Evolutionary conservation across 2,329 filamentous ascomycete species (phyloP).

Genomic region (Coccinonectria pachysandricola): DNA sequence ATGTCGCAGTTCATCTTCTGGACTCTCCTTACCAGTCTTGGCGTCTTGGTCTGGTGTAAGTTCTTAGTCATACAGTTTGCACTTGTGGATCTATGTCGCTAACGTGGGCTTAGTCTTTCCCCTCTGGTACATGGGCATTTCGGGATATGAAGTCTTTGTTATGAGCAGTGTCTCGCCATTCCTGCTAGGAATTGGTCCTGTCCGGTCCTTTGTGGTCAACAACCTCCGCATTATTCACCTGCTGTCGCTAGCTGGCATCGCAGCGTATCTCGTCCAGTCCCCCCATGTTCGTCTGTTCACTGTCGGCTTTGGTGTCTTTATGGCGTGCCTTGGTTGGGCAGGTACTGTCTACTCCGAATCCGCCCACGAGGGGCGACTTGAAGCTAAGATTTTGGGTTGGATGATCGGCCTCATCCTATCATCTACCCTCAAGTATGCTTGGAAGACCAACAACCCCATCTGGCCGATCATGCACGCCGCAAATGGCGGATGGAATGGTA

Average conservation of each 20-base stretch:
- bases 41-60: slow-evolving; percentile 87
- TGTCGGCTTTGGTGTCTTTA: slow-evolving; percentile 69
- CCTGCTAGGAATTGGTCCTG: slow-evolving; percentile 57
- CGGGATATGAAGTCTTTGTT: slow-evolving; percentile 84
- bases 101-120: slow-evolving; percentile 84
- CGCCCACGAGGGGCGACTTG: slow-evolving; percentile 61
- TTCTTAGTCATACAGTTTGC: too few species aligned
- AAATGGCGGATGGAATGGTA: slow-evolving; percentile 89
- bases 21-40: slow-evolving; percentile 85
- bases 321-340: slow-evolving; percentile 75
- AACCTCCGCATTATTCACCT: slow-evolving; percentile 65
- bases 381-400: slow-evolving; percentile 74
- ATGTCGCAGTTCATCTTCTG: slow-evolving; percentile 73
- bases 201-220: slow-evolving; percentile 58
- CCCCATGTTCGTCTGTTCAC: slow-evolving; percentile 70
- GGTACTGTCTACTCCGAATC: slow-evolving; percentile 74
- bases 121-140: slow-evolving; percentile 98
- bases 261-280: slow-evolving; percentile 65
- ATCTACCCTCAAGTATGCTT: slow-evolving; percentile 83
- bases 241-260: slow-evolving; percentile 65
- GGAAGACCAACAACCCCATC: slow-evolving; percentile 88
- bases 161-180: slow-evolving; percentile 76
- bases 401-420: slow-evolving; percentile 74
- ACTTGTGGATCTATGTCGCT: too few species aligned
- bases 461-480: slow-evolving; percentile 88